Conservation (phyloP, 1,284 basidiomycete species). For the Rhodofomes roseus region DNA sequence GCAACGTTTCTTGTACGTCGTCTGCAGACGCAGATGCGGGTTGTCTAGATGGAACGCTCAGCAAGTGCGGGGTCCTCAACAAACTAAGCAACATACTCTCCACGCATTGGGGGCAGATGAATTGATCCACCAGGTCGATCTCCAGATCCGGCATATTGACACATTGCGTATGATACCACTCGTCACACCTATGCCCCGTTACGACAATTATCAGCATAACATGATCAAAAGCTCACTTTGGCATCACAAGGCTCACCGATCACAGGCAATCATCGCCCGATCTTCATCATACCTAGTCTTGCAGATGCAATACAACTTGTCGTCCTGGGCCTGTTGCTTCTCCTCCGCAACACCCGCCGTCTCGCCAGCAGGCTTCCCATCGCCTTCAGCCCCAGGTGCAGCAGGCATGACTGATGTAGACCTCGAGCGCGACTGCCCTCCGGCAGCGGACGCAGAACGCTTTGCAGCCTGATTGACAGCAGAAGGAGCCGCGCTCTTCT, state of each 20-base stretch:
- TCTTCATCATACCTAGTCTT: conserved; percentile 80
- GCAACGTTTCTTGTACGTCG: conserved; percentile 80
- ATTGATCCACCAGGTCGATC: conserved; percentile 83
- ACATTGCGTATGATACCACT: conserved; percentile 86
- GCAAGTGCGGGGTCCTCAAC: neutral
- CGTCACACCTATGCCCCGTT: conserved; percentile 61
- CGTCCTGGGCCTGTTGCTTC: conserved; percentile 60
- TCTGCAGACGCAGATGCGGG: conserved; percentile 52
- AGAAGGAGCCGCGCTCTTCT: conserved; percentile 24
- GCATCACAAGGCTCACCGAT: conserved; percentile 47
- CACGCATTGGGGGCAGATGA: conserved; percentile 76
- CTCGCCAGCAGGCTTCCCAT: conserved; percentile 30
- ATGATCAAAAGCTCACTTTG: neutral
- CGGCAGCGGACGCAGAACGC: conserved; percentile 24
- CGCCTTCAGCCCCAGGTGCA: conserved; percentile 32
- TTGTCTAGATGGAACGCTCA: conserved; percentile 43
- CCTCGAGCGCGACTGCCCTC: conserved; percentile 50
- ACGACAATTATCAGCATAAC: neutral
- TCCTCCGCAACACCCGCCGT: conserved; percentile 51
- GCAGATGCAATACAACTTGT: conserved; percentile 81
- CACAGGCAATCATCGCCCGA: conserved; percentile 86
- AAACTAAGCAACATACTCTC: conserved; percentile 48
- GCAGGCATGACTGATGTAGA: conserved; percentile 65
- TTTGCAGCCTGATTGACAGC: conserved; percentile 19
- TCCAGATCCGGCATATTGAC: conserved; percentile 73